Base-by-base conservation (phyloP, 2,329 filamentous ascomycete genomes). In the Truncatella angustata region DNA sequence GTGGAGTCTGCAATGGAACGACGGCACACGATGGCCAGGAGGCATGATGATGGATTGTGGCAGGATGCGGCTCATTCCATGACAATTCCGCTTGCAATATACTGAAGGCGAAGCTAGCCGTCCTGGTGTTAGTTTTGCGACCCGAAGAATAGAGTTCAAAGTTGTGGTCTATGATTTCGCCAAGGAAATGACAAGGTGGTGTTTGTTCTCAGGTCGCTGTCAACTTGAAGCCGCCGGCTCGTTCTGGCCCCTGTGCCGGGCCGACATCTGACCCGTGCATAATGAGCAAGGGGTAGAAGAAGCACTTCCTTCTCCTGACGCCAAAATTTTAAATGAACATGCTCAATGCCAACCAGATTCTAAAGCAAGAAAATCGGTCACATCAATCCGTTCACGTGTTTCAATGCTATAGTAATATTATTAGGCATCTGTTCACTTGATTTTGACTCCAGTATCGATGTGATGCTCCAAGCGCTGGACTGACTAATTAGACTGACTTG, bases 141-240 rank as follows among this genome's bases (percentile, higher is more conserved):
- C 20, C 10, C n/a, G 40, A 7, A 14, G 28, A 26, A 18, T 4
- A 24, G 16, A 16, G 12, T n/a, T 23, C 37, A 3, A 20, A 20
- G n/a, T n/a, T n/a, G n/a, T n/a, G n/a, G n/a, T n/a, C 37, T 40
- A 40, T 14, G 37, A 1, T 40, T 40, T 24, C 6, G n/a, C 24
- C n/a, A 28, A 44, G 18, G 43, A 46, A 28, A 46, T 46, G 26
- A 46, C 28, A 26, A 46, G 26, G 43, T 24, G 23, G 43, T 20
- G 16, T 46, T 28, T 18, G 16, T 21, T 28, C 34, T 28, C 30
- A 44, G 10, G 43, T 16, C n/a, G 10, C 11, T 46, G 26, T 46
- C 28, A 11, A 46, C 43, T 34, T 46, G 43, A 46, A 46, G 43
- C 43, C 43, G 43, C 43, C 43, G 28, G 43, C 11, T 9, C 43